Conservation (phyloP, 2,329 filamentous ascomycete species). For the Hypoxylon sp. region DNA sequence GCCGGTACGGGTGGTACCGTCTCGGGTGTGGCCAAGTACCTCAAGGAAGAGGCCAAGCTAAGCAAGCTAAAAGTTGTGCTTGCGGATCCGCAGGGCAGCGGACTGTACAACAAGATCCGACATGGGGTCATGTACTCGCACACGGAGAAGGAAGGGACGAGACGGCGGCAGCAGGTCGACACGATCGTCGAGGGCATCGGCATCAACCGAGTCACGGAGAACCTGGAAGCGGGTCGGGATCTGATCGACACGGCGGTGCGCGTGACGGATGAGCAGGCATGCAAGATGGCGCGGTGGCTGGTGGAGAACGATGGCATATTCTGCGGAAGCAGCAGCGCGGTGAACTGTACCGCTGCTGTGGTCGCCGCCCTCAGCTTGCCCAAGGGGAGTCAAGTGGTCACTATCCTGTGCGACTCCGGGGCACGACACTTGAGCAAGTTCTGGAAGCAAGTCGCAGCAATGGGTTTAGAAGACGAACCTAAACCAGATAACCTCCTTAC, state of each 20-base stretch:
- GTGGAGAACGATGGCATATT: slow-evolving; percentile 97
- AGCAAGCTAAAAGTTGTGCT: slow-evolving; percentile 68
- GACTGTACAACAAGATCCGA: slow-evolving; percentile 88
- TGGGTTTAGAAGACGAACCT: slow-evolving; percentile 70
- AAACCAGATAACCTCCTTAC: slow-evolving; percentile 57
- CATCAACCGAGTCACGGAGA: slow-evolving; percentile 91
- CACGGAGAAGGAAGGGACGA: slow-evolving; percentile 89
- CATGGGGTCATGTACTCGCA: slow-evolving; percentile 95
- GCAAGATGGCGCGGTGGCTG: slow-evolving; percentile 93
- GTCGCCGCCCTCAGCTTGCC: slow-evolving; percentile 71
- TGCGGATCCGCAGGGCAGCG: slow-evolving; percentile 93
- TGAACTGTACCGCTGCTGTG: slow-evolving; percentile 89
- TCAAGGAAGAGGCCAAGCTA: slow-evolving; percentile 75
- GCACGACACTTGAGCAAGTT: slow-evolving; percentile 85
- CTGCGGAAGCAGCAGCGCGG: slow-evolving; percentile 91
- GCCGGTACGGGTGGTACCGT: slow-evolving; percentile 96
- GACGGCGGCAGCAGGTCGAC: slow-evolving; percentile 90
- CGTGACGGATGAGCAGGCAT: slow-evolving; percentile 88
- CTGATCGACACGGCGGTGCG: slow-evolving; percentile 89
- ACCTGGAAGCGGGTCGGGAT: slow-evolving; percentile 87
- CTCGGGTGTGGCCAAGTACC: slow-evolving; percentile 81
- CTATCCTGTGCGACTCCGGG: slow-evolving; percentile 86
- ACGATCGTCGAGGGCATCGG: slow-evolving; percentile 96
- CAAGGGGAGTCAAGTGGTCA: slow-evolving; percentile 74
- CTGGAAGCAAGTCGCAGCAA: slow-evolving; percentile 76